These are phyloP conservation scores for Sporothrix luriei DNA, from an alignment of 2,329 filamentous ascomycete species.

Conservation along the genomic window DNA sequence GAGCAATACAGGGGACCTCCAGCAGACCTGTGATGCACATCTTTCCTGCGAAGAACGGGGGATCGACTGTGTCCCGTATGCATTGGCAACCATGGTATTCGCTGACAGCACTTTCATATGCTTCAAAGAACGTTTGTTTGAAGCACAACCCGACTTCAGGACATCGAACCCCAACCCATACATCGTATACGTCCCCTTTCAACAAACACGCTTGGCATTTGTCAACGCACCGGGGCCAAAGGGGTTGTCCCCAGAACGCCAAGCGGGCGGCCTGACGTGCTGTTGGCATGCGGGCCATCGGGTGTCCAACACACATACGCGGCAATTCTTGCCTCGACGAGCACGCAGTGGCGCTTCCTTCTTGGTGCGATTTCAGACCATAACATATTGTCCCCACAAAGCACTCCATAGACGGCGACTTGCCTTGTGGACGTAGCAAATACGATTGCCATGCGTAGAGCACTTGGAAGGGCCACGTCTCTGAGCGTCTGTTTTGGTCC, in stretches of 20 bases:
- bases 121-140: not conserved
- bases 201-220: not conserved
- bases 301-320: not conserved
- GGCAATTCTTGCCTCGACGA: not conserved
- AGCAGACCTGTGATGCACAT: not conserved
- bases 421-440: not conserved
- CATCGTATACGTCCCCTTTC: too few relatives aligned
- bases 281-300: not conserved
- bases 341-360: slow-evolving; percentile 2
- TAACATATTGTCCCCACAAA: not conserved
- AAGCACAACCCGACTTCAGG: slow-evolving; percentile 1
- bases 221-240: not conserved
- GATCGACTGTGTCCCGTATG: slow-evolving; percentile 4
- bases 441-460: not conserved
- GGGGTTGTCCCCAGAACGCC: not conserved
- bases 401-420: not conserved
- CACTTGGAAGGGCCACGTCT: not conserved
- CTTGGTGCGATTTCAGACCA: not conserved
- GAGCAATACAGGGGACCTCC: not conserved
- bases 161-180: slow-evolving; percentile 11
- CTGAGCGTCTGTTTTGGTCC: not conserved
- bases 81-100: not conserved
- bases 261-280: slow-evolving; percentile 2
- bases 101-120: not conserved
- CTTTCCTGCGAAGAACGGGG: not conserved